phyloP scores from a whole-genome alignment of 1,284 basidiomycete species.

The Leccinum pallidistipes region DNA sequence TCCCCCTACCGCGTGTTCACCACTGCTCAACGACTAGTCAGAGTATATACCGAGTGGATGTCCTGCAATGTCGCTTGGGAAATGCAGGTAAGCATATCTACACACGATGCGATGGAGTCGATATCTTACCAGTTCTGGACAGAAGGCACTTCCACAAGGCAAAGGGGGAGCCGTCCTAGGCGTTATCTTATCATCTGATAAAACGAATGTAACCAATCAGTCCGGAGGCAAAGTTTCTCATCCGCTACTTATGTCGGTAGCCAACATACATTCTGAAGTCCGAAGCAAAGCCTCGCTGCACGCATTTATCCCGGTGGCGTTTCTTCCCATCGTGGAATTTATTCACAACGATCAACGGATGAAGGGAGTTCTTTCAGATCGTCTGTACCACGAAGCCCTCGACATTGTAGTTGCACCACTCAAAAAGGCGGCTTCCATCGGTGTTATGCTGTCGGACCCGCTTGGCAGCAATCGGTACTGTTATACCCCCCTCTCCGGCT shows the following conservation, averaged over 20 bases:
- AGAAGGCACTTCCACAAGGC: neutral
- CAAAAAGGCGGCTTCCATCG: neutral
- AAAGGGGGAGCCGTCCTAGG: slow-evolving; percentile 1
- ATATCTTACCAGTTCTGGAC: neutral
- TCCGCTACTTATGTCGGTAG: slow-evolving; percentile 13
- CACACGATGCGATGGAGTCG: neutral
- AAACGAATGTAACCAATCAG: slow-evolving; percentile 35
- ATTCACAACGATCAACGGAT: slow-evolving; percentile 5
- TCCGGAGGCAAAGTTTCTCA: slow-evolving; percentile 20
- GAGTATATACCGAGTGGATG: neutral
- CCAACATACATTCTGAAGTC: slow-evolving; percentile 34
- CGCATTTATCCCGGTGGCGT: slow-evolving; percentile 29
- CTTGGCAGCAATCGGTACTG: neutral
- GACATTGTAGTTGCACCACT: neutral
- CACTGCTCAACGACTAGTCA: neutral
- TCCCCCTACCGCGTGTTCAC: neutral
- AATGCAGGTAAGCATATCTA: slow-evolving; percentile 5
- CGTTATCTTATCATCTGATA: slow-evolving; percentile 33
- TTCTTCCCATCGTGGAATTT: slow-evolving; percentile 35
- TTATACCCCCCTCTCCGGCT: neutral
- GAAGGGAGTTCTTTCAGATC: neutral
- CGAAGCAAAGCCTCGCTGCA: slow-evolving; percentile 30
- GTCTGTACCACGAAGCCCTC: neutral
- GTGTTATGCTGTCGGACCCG: neutral
- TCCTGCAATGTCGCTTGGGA: neutral